Evolutionary conservation across 108 stramenopile genomes (phyloP).

Genomic region (Nitzschia sp.): DNA sequence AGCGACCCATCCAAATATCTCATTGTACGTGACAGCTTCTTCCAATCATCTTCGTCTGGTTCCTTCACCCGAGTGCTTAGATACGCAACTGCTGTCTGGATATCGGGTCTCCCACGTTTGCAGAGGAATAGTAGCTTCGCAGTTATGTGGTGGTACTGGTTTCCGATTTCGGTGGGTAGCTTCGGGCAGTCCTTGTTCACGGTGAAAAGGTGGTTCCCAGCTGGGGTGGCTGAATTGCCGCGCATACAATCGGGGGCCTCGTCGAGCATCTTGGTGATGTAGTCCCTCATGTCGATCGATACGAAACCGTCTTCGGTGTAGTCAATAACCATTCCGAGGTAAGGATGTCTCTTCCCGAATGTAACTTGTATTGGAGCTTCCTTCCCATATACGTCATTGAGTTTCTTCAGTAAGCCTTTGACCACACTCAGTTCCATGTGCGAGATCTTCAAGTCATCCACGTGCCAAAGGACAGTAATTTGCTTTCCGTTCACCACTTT

Average conservation of each 20-base stretch:
- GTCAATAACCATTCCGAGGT: slow-evolving; percentile 22
- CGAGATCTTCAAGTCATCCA: slow-evolving; percentile 39
- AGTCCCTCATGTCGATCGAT: slow-evolving; percentile 23
- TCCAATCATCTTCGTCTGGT: background rate
- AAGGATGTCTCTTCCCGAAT: background rate
- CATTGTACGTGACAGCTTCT: background rate
- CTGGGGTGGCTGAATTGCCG: background rate
- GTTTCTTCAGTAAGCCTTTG: slow-evolving; percentile 8
- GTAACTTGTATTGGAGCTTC: slow-evolving; percentile 14
- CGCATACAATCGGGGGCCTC: slow-evolving; percentile 10
- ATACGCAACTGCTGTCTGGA: background rate
- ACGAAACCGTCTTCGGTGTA: slow-evolving; percentile 26
- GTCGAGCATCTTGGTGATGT: slow-evolving; percentile 23
- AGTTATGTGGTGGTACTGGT: background rate
- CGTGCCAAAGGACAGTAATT: no score
- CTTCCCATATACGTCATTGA: slow-evolving; percentile 20
- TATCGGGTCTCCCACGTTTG: background rate
- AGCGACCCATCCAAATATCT: slow-evolving; percentile 30
- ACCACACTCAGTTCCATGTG: slow-evolving; percentile 28
- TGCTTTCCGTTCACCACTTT: no score
- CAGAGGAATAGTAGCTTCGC: slow-evolving; percentile 1
- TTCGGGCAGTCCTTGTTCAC: background rate
- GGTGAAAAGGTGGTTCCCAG: slow-evolving; percentile 18
- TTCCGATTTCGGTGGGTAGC: background rate
- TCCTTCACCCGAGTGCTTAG: background rate